Evolutionary conservation across 225 moss, liverwort and hornwort genomes (phyloP).

Genomic region (Neckera pumila): DNA sequence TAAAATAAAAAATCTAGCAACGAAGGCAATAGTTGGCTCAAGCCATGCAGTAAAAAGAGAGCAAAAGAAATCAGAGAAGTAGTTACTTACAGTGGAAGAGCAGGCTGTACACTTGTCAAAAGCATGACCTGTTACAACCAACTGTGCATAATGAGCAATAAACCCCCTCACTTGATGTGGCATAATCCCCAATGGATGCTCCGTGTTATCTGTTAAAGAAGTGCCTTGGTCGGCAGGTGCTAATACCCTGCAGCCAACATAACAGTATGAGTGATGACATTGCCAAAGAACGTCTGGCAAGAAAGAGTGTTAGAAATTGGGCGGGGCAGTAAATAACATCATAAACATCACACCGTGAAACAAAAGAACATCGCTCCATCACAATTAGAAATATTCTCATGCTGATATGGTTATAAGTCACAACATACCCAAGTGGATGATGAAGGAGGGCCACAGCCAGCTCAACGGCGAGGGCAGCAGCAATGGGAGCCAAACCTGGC

Average conservation of each 20-base stretch:
- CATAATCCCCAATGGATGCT: constrained; percentile 76
- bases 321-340: neutral
- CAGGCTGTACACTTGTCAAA: constrained; percentile 99
- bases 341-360: neutral
- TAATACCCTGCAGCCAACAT: constrained; percentile 46
- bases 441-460: constrained; percentile 86
- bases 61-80: neutral
- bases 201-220: constrained; percentile 59
- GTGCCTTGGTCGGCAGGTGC: constrained; percentile 68
- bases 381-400: neutral
- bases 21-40: neutral
- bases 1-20: neutral
- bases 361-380: neutral
- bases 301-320: neutral
- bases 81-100: constrained; percentile 58
- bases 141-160: constrained; percentile 77
- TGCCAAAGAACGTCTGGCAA: neutral
- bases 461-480: constrained; percentile 88
- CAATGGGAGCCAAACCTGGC: constrained; percentile 95
- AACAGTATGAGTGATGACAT: neutral
- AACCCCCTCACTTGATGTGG: constrained; percentile 98
- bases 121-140: constrained; percentile 78
- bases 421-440: constrained; percentile 76
- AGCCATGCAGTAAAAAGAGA: neutral
- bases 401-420: neutral